A percentile compares a stretch with the other conserved stretches of the same genome.
These are phyloP conservation scores for Teratosphaeria zuluensis DNA, from an alignment of 2,329 filamentous ascomycete species.

Conservation along the genomic window DNA sequence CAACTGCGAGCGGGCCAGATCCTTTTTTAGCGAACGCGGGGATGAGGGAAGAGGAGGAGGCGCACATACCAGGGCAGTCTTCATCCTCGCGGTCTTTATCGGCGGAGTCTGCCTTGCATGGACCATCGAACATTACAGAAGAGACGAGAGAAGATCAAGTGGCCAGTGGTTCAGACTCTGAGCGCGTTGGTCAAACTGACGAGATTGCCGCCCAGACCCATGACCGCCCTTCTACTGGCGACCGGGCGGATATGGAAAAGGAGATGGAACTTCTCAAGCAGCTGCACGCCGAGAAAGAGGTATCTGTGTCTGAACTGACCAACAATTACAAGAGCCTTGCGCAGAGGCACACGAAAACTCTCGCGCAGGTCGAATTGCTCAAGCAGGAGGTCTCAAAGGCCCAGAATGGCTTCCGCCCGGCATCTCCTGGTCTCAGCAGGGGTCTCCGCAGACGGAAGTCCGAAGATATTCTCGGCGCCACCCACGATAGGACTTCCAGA, in stretches of 20 bases:
- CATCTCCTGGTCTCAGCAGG: slow-evolving; percentile 17
- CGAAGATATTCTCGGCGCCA: slow-evolving; percentile 20
- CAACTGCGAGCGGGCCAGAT: slow-evolving; percentile 52
- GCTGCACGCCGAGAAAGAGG: slow-evolving; percentile 67
- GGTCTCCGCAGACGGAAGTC: slow-evolving; percentile 50
- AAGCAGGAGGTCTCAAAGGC: slow-evolving; percentile 77
- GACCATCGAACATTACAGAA: slow-evolving; percentile 52
- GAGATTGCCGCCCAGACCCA: neutral
- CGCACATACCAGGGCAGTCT: slow-evolving; percentile 42
- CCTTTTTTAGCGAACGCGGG: slow-evolving; percentile 78
- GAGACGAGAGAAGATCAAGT: slow-evolving; percentile 10
- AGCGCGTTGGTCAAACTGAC: slow-evolving; percentile 1
- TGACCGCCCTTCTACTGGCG: neutral
- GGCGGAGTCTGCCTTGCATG: slow-evolving; percentile 82
- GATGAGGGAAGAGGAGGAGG: slow-evolving; percentile 61
- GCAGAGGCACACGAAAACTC: slow-evolving; percentile 66
- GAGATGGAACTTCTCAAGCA: slow-evolving; percentile 65
- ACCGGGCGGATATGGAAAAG: slow-evolving; percentile 35
- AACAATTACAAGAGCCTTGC: slow-evolving; percentile 77
- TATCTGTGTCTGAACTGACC: slow-evolving; percentile 60
- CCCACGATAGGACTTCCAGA: slow-evolving; percentile 78
- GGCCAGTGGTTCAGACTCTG: slow-evolving; percentile 6
- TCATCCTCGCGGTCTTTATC: slow-evolving; percentile 87
- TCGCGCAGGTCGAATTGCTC: slow-evolving; percentile 82
- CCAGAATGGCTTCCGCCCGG: slow-evolving; percentile 7